These are phyloP conservation scores for Cutaneotrichosporon spelunceum DNA, from an alignment of 1,284 basidiomycete species.

Conservation along the genomic window DNA sequence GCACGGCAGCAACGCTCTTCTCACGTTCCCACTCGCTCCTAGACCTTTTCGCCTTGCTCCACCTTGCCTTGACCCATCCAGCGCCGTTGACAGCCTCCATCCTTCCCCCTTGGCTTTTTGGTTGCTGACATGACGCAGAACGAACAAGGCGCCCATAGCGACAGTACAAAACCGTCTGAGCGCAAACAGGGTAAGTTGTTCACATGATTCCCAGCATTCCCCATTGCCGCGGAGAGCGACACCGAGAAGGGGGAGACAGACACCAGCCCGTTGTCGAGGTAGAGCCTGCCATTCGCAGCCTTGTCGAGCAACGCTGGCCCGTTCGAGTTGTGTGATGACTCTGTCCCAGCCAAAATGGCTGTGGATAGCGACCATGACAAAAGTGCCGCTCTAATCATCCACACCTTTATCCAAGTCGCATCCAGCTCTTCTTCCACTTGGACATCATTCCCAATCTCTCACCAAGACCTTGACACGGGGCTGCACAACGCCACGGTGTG, in stretches of 20 bases:
- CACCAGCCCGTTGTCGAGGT: background rate
- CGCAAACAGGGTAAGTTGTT: constrained; percentile 12
- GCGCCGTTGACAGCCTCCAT: background rate
- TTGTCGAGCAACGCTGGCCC: background rate
- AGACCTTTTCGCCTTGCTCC: background rate
- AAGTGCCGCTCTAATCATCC: background rate
- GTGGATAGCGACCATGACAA: background rate
- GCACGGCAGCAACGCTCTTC: background rate
- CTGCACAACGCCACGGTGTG: background rate
- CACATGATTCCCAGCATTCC: constrained; percentile 11
- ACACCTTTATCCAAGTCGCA: background rate
- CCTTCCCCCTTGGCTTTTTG: background rate
- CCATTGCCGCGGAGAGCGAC: background rate
- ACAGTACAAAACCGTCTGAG: constrained; percentile 8
- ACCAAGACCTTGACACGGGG: background rate
- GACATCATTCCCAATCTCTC: background rate
- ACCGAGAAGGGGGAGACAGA: background rate
- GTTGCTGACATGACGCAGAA: constrained; percentile 9
- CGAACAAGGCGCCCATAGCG: background rate
- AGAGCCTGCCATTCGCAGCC: background rate
- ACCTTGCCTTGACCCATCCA: background rate
- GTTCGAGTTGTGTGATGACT: background rate
- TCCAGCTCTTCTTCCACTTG: background rate
- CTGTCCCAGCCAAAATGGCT: background rate
- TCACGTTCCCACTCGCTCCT: too few relatives aligned